Percentiles rank a stretch among this genome's conserved stretches.
Conservation (phyloP, 2,329 filamentous ascomycete species). For the Phialocephala sp. region DNA sequence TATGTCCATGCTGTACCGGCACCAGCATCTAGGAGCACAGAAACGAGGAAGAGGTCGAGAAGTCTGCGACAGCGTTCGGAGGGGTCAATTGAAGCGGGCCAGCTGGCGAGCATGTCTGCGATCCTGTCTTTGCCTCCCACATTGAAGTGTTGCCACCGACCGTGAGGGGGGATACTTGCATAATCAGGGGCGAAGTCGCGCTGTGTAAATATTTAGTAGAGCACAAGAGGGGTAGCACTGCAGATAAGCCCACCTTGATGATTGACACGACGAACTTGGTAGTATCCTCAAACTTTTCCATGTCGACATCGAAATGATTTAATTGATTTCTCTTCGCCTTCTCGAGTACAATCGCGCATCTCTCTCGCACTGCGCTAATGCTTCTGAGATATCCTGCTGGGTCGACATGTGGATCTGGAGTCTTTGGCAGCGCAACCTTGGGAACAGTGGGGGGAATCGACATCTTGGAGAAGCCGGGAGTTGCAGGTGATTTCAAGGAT, state of each 20-base stretch:
- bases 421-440: conserved; percentile 80
- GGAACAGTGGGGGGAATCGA: conserved; percentile 56
- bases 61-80: conserved; percentile 77
- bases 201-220: conserved; percentile 47
- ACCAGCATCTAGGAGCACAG: conserved; percentile 84
- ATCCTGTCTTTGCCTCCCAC: conserved; percentile 79
- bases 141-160: conserved; percentile 83
- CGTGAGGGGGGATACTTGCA: conserved; percentile 80
- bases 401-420: conserved; percentile 86
- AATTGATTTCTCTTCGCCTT: conserved; percentile 72
- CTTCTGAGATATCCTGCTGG: conserved; percentile 91
- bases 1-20: conserved; percentile 92
- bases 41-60: conserved; percentile 80
- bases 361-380: conserved; percentile 85
- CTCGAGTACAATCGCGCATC: conserved; percentile 62
- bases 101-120: conserved; percentile 71
- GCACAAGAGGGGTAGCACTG: background rate
- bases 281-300: conserved; percentile 70
- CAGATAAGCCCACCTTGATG: conserved; percentile 53
- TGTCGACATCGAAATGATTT: conserved; percentile 74
- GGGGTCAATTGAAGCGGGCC: conserved; percentile 71
- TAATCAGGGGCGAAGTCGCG: conserved; percentile 74
- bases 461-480: conserved; percentile 40
- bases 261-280: conserved; percentile 74
- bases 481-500: conserved; percentile 39